phyloP scores from a whole-genome alignment of 148 eudicot species.

The Spergularia marina region DNA sequence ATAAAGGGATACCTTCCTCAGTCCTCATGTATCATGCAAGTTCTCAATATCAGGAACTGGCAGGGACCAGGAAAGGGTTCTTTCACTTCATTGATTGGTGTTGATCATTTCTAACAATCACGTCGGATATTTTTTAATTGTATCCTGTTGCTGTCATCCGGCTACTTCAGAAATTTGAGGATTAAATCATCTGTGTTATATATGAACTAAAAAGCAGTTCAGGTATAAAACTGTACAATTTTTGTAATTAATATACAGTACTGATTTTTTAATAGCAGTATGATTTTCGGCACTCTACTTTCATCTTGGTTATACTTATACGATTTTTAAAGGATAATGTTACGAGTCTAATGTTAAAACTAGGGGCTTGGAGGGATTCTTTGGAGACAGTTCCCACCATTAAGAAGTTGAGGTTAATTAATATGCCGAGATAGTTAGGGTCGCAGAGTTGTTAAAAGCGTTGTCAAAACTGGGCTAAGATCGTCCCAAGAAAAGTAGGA shows the following conservation, averaged over 20 bases:
- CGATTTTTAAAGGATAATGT: no score
- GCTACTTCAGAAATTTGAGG: conserved; percentile 20
- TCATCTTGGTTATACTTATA: no score
- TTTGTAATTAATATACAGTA: conserved; percentile 32
- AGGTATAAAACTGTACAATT: conserved; percentile 22
- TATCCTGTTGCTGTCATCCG: conserved; percentile 17
- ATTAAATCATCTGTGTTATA: conserved; percentile 16
- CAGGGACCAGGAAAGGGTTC: conserved; percentile 15
- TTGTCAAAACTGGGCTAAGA: no score
- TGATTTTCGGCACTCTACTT: neutral
- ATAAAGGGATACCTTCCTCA: conserved; percentile 38
- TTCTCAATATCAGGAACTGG: conserved; percentile 12
- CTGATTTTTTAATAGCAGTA: conserved; percentile 7
- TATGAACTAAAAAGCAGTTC: conserved; percentile 16
- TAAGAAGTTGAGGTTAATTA: no score
- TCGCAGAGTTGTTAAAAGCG: no score
- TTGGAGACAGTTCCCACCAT: no score
- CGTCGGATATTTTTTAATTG: conserved; percentile 23
- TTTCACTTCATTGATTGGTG: conserved; percentile 29
- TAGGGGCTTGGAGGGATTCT: no score
- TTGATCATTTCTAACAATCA: conserved; percentile 22
- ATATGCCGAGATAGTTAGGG: no score
- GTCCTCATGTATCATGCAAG: conserved; percentile 22
- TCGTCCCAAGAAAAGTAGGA: no score
- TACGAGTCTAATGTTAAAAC: no score